phyloP scores from a whole-genome alignment of 2,329 filamentous ascomycete genomes.

The Pezicula neosporulosa region DNA sequence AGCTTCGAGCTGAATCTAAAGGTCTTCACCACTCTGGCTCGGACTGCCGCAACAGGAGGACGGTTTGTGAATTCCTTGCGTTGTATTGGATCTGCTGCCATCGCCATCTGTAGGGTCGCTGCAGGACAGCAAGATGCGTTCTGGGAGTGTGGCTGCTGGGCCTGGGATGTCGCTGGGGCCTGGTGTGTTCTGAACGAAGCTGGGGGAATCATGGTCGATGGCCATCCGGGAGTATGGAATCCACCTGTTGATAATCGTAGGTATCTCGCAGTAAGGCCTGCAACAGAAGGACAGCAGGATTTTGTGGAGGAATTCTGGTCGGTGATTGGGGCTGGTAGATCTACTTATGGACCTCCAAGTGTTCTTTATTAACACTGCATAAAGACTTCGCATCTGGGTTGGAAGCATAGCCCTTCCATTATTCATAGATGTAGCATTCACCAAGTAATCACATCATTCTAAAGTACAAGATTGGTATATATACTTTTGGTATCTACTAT shows the following conservation, averaged over 20 bases:
- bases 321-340: slow-evolving; percentile 46
- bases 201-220: slow-evolving; percentile 65
- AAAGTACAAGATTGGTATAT: too few relatives aligned
- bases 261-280: slow-evolving; percentile 59
- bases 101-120: slow-evolving; percentile 71
- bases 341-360: slow-evolving; percentile 37
- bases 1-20: slow-evolving; percentile 67
- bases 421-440: too few relatives aligned
- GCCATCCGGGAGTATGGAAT: slow-evolving; percentile 68
- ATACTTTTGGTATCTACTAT: too few relatives aligned
- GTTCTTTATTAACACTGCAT: too few relatives aligned
- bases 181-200: slow-evolving; percentile 73
- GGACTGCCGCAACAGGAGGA: slow-evolving; percentile 55
- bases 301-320: slow-evolving; percentile 60
- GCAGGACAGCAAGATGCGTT: slow-evolving; percentile 67
- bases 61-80: slow-evolving; percentile 72
- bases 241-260: slow-evolving; percentile 51
- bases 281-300: slow-evolving; percentile 53
- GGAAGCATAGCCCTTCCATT: too few relatives aligned
- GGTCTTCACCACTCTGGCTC: slow-evolving; percentile 58
- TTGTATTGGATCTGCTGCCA: slow-evolving; percentile 66
- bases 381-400: too few relatives aligned
- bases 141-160: slow-evolving; percentile 79
- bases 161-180: slow-evolving; percentile 77
- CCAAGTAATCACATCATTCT: too few relatives aligned